These are phyloP conservation scores for Tylopilus vinaceipallidus DNA, from an alignment of 768 basidiomycete genomes.

Conservation along the genomic window DNA sequence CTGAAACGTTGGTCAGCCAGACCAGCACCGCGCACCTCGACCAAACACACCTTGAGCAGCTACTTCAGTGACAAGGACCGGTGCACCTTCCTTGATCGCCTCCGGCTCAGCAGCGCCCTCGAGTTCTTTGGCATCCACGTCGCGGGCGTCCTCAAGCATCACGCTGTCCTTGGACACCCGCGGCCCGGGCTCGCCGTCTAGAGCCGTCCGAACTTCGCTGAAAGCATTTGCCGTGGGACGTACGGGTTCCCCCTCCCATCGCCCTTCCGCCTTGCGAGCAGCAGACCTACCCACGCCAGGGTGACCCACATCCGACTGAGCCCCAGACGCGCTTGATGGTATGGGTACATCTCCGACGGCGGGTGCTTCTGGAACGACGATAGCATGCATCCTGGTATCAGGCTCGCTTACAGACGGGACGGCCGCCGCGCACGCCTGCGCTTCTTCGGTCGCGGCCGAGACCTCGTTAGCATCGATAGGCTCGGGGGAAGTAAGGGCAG, in stretches of 20 bases:
- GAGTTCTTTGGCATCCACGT: background rate
- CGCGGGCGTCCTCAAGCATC: background rate
- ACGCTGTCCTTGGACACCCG: background rate
- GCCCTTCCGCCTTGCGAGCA: background rate
- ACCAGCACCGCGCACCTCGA: background rate
- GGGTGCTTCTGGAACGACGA: conserved; percentile 4
- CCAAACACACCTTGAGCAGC: background rate
- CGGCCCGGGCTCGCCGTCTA: background rate
- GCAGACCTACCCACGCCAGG: background rate
- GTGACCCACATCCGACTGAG: conserved; percentile 11
- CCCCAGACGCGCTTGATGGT: background rate
- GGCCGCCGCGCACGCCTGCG: background rate
- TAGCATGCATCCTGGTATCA: background rate
- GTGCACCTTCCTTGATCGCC: background rate
- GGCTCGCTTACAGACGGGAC: background rate
- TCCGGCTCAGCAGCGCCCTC: background rate
- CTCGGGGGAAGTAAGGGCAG: background rate
- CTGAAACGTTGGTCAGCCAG: background rate
- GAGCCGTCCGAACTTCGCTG: background rate
- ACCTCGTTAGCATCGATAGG: background rate
- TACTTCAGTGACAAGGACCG: background rate
- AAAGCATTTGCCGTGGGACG: background rate
- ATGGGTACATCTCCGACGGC: conserved; percentile 2
- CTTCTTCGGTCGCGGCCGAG: background rate
- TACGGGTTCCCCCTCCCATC: background rate